These are phyloP conservation scores for Aspergillus sp. DNA, from an alignment of 2,329 filamentous ascomycete species.

Conservation along the genomic window DNA sequence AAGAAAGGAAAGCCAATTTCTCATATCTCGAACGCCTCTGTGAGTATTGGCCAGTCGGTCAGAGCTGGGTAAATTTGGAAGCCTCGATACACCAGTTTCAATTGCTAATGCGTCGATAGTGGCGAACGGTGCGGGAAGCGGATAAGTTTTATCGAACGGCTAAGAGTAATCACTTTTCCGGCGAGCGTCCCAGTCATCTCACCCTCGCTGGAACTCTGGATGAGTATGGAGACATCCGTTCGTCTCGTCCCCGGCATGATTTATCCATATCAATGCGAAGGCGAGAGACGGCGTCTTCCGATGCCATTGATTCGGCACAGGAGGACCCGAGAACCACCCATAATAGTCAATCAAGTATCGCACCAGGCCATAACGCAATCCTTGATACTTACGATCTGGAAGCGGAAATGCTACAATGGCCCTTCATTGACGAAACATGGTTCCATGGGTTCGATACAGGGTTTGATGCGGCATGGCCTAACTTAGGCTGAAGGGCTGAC, in stretches of 20 bases:
- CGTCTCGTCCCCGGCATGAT: constrained; percentile 25
- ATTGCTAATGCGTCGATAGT: constrained; percentile 20
- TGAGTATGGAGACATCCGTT: constrained; percentile 38
- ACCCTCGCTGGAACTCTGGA: constrained; percentile 35
- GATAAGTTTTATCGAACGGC: constrained; percentile 36
- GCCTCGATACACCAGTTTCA: no score
- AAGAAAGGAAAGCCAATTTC: constrained; percentile 33
- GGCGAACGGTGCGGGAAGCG: constrained; percentile 37
- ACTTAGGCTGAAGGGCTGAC: not conserved
- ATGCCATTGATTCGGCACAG: not conserved
- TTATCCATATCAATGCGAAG: constrained; percentile 2
- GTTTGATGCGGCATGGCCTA: constrained; percentile 31
- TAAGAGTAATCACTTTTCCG: constrained; percentile 24
- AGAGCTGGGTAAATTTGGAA: constrained; percentile 29
- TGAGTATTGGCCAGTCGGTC: constrained; percentile 35
- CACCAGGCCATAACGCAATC: constrained; percentile 5
- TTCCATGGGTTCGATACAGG: constrained; percentile 34
- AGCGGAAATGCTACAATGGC: constrained; percentile 39
- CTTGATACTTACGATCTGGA: constrained; percentile 28
- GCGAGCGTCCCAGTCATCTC: constrained; percentile 27
- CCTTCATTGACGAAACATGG: constrained; percentile 38
- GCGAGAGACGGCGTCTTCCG: not conserved
- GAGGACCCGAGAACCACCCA: no score
- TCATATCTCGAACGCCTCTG: constrained; percentile 34
- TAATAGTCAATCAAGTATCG: not conserved